Evolutionary conservation across 2,329 filamentous ascomycete genomes (phyloP).

Genomic region (Lojkania enalia): DNA sequence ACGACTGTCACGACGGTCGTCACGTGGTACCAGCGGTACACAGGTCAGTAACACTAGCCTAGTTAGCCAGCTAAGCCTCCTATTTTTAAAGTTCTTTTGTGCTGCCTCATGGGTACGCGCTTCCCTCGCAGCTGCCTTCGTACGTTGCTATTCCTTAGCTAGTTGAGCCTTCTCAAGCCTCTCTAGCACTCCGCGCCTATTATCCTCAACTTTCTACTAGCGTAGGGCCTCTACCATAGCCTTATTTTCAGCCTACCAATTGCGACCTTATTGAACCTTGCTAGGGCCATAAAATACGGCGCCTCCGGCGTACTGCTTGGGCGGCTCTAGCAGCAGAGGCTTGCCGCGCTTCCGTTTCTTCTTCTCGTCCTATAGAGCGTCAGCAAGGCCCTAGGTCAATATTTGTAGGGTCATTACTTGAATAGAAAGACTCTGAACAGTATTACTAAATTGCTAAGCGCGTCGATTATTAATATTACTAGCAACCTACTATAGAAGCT

Average conservation of each 20-base stretch:
- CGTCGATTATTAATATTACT: background rate
- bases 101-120: background rate
- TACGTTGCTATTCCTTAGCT: background rate
- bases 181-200: background rate
- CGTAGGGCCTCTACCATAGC: background rate
- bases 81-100: slow-evolving; percentile 1
- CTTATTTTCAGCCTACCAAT: background rate
- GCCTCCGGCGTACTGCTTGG: background rate
- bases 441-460: background rate
- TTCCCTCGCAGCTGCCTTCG: background rate
- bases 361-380: background rate
- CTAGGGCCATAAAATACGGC: background rate
- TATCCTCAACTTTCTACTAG: background rate
- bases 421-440: background rate
- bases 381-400: background rate
- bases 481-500: background rate
- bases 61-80: background rate
- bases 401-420: background rate
- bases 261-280: background rate
- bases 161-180: background rate
- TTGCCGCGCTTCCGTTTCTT: background rate
- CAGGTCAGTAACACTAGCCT: no score
- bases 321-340: background rate
- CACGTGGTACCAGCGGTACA: no score
- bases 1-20: no score